Conservation (phyloP, 495 filamentous ascomycete genomes). For the Talaromyces wortmannii region DNA sequence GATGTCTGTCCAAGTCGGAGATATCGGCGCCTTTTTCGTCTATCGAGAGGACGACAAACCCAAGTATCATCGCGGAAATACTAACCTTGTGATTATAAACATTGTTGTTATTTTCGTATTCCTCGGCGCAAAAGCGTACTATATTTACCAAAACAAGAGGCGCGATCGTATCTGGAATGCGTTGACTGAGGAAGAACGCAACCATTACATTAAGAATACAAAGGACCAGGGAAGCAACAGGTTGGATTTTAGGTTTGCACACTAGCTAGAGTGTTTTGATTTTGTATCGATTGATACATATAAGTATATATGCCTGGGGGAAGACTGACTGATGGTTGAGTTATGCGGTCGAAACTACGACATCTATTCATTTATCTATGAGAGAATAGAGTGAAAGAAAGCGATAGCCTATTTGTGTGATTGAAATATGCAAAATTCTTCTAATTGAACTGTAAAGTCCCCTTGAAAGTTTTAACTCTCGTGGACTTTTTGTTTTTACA, state of each 20-base stretch:
- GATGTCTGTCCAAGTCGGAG: constrained; percentile 40
- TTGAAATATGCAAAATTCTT: no score
- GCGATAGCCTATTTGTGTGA: no score
- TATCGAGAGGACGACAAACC: constrained; percentile 51
- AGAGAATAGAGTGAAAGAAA: no score
- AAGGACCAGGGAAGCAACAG: constrained; percentile 26
- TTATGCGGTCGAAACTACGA: no score
- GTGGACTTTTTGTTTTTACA: no score
- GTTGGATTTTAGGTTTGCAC: constrained; percentile 32
- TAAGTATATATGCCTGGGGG: no score
- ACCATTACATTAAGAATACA: constrained; percentile 19
- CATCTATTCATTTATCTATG: no score
- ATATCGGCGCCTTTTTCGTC: constrained; percentile 44
- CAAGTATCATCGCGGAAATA: constrained; percentile 43
- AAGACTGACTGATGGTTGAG: no score
- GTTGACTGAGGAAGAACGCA: constrained; percentile 19
- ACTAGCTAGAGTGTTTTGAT: neutral
- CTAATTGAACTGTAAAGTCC: no score
- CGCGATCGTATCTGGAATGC: constrained; percentile 24
- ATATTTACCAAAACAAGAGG: constrained; percentile 22
- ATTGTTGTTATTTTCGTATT: constrained; percentile 31
- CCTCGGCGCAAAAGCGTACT: constrained; percentile 24
- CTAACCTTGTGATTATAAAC: constrained; percentile 33
- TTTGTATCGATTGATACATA: no score
- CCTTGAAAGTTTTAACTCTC: no score